Base-by-base conservation (phyloP, 306 rosid genomes). In the Nissolia schottii region DNA sequence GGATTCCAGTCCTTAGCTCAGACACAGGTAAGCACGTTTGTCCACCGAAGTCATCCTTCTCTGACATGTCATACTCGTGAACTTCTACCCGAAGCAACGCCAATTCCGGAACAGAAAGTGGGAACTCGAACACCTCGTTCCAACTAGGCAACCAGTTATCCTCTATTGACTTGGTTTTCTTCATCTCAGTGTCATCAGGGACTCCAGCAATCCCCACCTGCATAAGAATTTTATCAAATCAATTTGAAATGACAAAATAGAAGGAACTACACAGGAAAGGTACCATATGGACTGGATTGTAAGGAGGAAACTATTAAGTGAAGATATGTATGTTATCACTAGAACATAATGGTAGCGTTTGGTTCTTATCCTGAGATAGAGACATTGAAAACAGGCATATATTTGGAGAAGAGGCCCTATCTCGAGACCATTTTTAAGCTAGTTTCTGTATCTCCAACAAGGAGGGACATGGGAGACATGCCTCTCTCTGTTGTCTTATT, bases 1-100 rank as follows among this genome's bases (percentile, higher is more conserved):
- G 90, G 62, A 95, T 87, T 58, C 99, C 99, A 6, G 38, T 74
- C 70, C 84, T 81, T 28, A 95, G 75, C 83, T 91, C 99, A 5
- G 83, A 74, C 34, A 95, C 86, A 0, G 99, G 99, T 10, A 95
- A 81, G 74, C 99, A 89, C 10, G 96, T 79, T 79, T 95, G 99
- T 34, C 99, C 99, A 27, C 96, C 99, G 29, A 95, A 95, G 81
- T 95, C 99, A 45, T 95, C 99, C 81, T 85, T 95, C 78, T 89
- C 97, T 12, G 99, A 91, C 97, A 89, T 85, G 91, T 95, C 99
- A 20, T 95, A 87, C 78, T 95, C 97, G 9, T 88, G 99, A 68
- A 92, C 99, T 83, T 95, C 99, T 12, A 95, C 46, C 0, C 97
- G 93, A 66, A 95, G 91, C 60, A 95, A 50, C 11, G 99, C 99